These are phyloP conservation scores for Boletus rubescentipes DNA, from an alignment of 768 basidiomycete species.

Conservation along the genomic window DNA sequence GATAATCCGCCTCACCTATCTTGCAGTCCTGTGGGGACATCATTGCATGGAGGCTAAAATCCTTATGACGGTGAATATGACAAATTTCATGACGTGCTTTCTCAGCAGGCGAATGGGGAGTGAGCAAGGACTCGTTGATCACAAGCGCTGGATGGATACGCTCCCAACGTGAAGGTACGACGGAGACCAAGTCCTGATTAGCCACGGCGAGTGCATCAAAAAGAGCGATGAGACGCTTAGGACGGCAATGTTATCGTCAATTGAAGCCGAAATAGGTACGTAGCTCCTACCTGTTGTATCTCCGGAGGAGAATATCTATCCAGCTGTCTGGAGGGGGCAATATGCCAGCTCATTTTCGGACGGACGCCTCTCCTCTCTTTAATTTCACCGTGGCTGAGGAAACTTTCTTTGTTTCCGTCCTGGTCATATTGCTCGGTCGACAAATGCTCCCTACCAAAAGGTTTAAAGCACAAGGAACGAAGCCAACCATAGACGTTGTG, in stretches of 20 bases:
- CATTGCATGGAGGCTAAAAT: neutral
- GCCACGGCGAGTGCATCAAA: neutral
- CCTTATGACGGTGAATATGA: neutral
- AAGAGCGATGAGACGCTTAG: neutral
- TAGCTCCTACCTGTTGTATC: neutral
- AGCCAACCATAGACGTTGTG: slow-evolving; percentile 1
- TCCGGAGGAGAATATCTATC: neutral
- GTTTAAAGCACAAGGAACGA: neutral
- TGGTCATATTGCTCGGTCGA: slow-evolving; percentile 1
- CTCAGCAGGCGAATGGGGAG: no score
- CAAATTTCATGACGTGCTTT: no score
- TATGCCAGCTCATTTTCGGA: neutral
- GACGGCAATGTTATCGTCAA: neutral
- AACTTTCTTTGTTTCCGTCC: neutral
- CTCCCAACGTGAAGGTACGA: neutral
- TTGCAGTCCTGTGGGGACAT: slow-evolving; percentile 1
- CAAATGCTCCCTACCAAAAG: neutral
- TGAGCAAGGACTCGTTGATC: slow-evolving; percentile 1
- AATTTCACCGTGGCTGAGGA: neutral
- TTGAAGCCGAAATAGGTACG: no score
- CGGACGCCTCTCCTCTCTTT: slow-evolving; percentile 3
- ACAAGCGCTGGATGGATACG: slow-evolving; percentile 1
- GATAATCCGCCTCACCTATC: neutral
- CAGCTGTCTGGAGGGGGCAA: slow-evolving; percentile 7
- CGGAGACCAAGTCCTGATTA: neutral